Base-by-base conservation (phyloP, 2,329 filamentous ascomycete genomes). In the Fusarium piperis region DNA sequence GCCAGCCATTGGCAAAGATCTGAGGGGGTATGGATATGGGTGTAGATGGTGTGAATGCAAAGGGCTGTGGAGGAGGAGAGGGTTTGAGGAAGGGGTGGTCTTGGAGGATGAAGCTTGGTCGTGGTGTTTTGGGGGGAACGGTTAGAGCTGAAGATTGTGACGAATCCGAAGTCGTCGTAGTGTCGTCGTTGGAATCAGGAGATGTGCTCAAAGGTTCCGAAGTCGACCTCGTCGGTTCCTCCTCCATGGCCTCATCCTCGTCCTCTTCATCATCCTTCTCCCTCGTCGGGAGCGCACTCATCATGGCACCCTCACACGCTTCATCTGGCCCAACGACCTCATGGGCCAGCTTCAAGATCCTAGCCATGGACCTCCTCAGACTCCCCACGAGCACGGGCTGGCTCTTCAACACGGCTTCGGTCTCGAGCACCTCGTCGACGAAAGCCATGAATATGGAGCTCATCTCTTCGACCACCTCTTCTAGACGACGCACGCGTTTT, bases 381-480 rank as follows among this genome's bases (percentile, higher is more conserved):
- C 71, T 73, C 0, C 66, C 61, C 2, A 76, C 72, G 0, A 78
- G 63, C 5, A 30, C 60, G 0, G 73, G 72, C 44, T 78, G 71
- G 10, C 65, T 44, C 35, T 11, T 72, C 12, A 77, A 66, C 16
- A 76, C 60, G 4, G 64, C 72, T n/a, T 76, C 72, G 6, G 68
- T 74, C n/a, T 66, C 73, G 39, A 78, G 74, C 63, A 78, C 67
- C 58, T 78, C 76, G 57, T 78, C 76, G 4, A 77, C 75, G 11
- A 78, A 77, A 1, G 64, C 64, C 68, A 77, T 75, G 56, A 78
- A 77, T 35, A 78, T 59, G 28, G 71, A 73, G 65, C 77, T 76
- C 77, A 78, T 78, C 59, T 78, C 76, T 57, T 78, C 77, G 6
- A 78, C 68, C 0, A 78, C 70, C 11, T 76, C 74, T 35, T 78